Base-by-base conservation (phyloP, 1,284 basidiomycete species). In the Boletus hoseneyae region DNA sequence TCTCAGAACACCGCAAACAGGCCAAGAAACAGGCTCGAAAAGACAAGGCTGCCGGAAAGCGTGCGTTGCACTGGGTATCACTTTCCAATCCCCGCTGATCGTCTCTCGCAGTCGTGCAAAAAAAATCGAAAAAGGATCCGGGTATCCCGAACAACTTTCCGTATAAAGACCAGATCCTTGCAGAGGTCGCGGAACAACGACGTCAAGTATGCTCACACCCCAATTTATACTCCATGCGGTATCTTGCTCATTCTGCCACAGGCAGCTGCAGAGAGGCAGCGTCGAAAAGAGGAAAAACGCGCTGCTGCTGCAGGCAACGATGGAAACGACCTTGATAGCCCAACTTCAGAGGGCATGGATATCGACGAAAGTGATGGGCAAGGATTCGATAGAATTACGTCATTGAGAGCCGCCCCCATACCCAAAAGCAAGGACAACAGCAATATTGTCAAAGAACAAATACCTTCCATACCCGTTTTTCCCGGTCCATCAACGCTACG, bases 81-180 rank as follows among this genome's bases (percentile, higher is more conserved):
- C 47, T 30, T 23, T n/a, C n/a, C 19, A 19, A 13, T 15, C 11
- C 19, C 21, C n/a, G 19, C 44, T 59, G 37, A 51, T 48, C 41
- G 5, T 39, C 42, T 2, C 16, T 27, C 37, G 37, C 49, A 66
- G 63, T 36, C 45, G 35, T 57, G 16, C 84, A 79, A 67, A 83
- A 76, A 70, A 92, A 78, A 47, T 67, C 65, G 7, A 69, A 61
- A 54, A 78, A 85, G 68, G 96, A 99, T 67, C 92, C 90, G 23
- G 97, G 97, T 42, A 96, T 99, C 54, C 96, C 96, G n/a, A 97
- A 90, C 72, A 87, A 85, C 55, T 97, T 95, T 74, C 96, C 95
- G 4, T 97, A 89, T 80, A 99, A 98, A 75, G 96, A 97, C 66
- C 87, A 96, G 71, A 87, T 99, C 51, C 77, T 99, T 37, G 93